Conservation (phyloP, 441 rosid genomes). For the Pelargonium citronellum region DNA sequence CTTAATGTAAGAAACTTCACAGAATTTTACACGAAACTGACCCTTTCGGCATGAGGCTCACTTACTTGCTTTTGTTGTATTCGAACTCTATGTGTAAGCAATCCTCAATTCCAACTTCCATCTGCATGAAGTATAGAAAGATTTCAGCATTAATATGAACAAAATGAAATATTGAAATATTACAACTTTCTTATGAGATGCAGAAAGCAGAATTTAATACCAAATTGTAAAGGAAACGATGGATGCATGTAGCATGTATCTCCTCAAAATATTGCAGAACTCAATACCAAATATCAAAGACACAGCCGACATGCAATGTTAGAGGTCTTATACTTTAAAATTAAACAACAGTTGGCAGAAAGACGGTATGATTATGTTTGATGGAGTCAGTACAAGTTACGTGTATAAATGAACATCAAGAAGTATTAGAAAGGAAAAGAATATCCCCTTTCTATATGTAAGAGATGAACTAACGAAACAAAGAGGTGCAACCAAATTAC, state of each 20-base stretch:
- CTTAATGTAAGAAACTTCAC: background rate
- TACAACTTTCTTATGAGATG: background rate
- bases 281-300: too few relatives aligned
- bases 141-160: constrained; percentile 5
- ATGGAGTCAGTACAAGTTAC: too few relatives aligned
- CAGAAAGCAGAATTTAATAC: background rate
- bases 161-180: constrained; percentile 11
- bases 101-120: constrained; percentile 99
- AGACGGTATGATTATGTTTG: too few relatives aligned
- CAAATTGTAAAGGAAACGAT: too few relatives aligned
- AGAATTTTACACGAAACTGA: background rate
- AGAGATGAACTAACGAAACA: too few relatives aligned
- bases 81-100: constrained; percentile 98
- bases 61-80: constrained; percentile 96
- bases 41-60: background rate
- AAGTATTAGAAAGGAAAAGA: background rate
- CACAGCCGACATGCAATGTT: too few relatives aligned
- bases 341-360: too few relatives aligned
- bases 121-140: constrained; percentile 36
- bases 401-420: too few relatives aligned
- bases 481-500: too few relatives aligned
- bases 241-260: too few relatives aligned
- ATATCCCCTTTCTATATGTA: background rate
- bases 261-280: too few relatives aligned
- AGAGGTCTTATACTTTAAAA: too few relatives aligned